These are phyloP conservation scores for Teratosphaeria zuluensis DNA, from an alignment of 2,329 filamentous ascomycete species.

Conservation along the genomic window DNA sequence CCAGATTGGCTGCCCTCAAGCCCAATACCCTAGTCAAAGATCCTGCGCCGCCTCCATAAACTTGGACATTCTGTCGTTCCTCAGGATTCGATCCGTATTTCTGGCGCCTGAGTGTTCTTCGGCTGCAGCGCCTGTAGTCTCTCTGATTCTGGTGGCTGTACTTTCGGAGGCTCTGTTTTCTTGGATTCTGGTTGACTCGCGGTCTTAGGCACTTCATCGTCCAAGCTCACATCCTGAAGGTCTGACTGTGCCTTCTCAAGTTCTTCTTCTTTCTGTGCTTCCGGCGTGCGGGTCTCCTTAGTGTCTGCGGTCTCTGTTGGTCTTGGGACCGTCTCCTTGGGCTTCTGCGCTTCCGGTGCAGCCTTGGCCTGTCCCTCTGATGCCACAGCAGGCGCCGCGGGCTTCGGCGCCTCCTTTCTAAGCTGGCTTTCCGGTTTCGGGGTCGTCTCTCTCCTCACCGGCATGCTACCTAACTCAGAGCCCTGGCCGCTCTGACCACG, in stretches of 20 bases:
- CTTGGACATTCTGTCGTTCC: constrained; percentile 7
- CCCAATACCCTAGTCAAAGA: constrained; percentile 2
- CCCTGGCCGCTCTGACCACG: constrained; percentile 60
- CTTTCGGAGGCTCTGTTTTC: not conserved
- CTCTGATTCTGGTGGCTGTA: not conserved
- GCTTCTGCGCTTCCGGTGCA: not conserved
- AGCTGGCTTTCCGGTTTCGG: constrained; percentile 17
- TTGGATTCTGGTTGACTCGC: not conserved
- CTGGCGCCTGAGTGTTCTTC: constrained; percentile 16
- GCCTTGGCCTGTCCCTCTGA: not conserved
- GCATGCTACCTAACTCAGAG: constrained; percentile 59
- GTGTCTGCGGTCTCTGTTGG: not conserved
- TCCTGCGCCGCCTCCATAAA: constrained; percentile 14
- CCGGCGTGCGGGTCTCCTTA: not conserved
- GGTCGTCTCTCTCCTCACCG: constrained; percentile 7
- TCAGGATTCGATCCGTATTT: constrained; percentile 19
- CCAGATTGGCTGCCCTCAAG: not conserved
- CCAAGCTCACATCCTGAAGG: not conserved
- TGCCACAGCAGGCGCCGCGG: not conserved
- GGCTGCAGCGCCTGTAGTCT: constrained; percentile 5
- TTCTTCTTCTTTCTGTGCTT: not conserved
- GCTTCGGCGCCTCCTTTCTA: constrained; percentile 6
- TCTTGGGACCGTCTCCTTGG: not conserved
- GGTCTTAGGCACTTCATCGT: not conserved
- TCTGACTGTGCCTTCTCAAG: not conserved